A percentile compares a stretch with the other conserved stretches of the same genome.
phyloP scores from a whole-genome alignment of 345 rosid species.

The Tarenaya hassleriana region DNA sequence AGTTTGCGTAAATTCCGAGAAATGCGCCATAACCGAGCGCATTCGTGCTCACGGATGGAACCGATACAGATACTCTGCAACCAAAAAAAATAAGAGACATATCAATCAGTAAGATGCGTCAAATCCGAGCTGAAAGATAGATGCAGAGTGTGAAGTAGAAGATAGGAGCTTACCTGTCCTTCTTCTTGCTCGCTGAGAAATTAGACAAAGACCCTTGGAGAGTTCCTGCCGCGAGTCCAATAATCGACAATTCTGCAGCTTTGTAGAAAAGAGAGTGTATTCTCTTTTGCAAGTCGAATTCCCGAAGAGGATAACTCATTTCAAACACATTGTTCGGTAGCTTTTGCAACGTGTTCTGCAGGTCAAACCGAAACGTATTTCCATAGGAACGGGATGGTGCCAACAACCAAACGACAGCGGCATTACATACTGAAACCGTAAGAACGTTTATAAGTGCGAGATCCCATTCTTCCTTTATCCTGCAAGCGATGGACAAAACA shows the following conservation, averaged over 20 bases:
- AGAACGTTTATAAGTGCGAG: constrained; percentile 85
- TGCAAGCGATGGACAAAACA: constrained; percentile 22
- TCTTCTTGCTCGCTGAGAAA: constrained; percentile 56
- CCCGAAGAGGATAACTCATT: constrained; percentile 81
- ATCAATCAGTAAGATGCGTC: not conserved
- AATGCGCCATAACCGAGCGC: constrained; percentile 89
- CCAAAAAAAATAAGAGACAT: constrained; percentile 11
- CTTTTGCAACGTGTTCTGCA: constrained; percentile 92
- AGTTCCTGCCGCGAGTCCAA: constrained; percentile 74
- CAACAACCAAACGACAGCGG: constrained; percentile 75
- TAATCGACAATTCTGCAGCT: constrained; percentile 81
- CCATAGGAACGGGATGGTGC: constrained; percentile 97
- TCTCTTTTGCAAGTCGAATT: constrained; percentile 83
- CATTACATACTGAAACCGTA: constrained; percentile 78
- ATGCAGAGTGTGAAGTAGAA: constrained; percentile 11
- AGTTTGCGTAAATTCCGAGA: constrained; percentile 76
- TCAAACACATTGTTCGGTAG: constrained; percentile 94
- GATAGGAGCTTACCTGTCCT: constrained; percentile 49
- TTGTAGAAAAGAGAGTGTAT: constrained; percentile 77
- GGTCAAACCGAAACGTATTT: constrained; percentile 76
- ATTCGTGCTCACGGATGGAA: constrained; percentile 58
- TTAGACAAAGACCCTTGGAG: constrained; percentile 77
- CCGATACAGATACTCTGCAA: constrained; percentile 72
- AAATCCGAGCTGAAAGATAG: not conserved
- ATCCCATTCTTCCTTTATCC: constrained; percentile 93